These are phyloP conservation scores for Metarhizium robertsii DNA, from an alignment of 2,329 filamentous ascomycete species.

Conservation along the genomic window DNA sequence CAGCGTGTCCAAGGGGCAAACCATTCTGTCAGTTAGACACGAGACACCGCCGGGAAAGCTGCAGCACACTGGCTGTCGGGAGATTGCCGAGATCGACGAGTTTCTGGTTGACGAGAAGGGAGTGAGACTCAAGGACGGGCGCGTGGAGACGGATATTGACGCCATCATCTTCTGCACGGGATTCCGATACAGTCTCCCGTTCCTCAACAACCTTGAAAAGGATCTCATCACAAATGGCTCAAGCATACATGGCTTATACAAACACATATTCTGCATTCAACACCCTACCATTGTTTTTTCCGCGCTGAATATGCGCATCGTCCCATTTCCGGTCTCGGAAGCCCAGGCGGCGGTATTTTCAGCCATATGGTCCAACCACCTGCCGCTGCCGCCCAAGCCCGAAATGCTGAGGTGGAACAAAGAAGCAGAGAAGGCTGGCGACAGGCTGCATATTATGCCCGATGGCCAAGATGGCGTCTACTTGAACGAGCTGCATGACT, in stretches of 20 bases:
- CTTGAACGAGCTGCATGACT: conserved; percentile 59
- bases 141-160: conserved; percentile 59
- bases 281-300: conserved; percentile 74
- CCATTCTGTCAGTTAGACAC: conserved; percentile 56
- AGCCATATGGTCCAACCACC: conserved; percentile 63
- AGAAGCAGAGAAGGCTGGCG: conserved; percentile 40
- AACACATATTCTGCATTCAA: conserved; percentile 68
- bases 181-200: conserved; percentile 79
- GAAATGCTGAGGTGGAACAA: conserved; percentile 66
- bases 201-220: conserved; percentile 39
- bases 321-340: conserved; percentile 79
- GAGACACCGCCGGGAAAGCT: conserved; percentile 36
- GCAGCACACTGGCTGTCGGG: conserved; percentile 35
- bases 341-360: conserved; percentile 70
- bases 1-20: conserved; percentile 43
- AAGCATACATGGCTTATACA: conserved; percentile 62
- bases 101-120: conserved; percentile 45
- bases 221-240: conserved; percentile 58
- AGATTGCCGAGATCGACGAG: conserved; percentile 49
- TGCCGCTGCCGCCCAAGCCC: conserved; percentile 50
- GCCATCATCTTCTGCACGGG: conserved; percentile 80
- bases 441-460: conserved; percentile 20
- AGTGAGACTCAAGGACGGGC: conserved; percentile 58
- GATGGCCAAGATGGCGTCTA: conserved; percentile 50
- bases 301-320: conserved; percentile 67